Evolutionary conservation across 2,329 filamentous ascomycete genomes (phyloP), one percentile per base, ranked within the genome.

Genomic region (Escovopsis sp.): DNA sequence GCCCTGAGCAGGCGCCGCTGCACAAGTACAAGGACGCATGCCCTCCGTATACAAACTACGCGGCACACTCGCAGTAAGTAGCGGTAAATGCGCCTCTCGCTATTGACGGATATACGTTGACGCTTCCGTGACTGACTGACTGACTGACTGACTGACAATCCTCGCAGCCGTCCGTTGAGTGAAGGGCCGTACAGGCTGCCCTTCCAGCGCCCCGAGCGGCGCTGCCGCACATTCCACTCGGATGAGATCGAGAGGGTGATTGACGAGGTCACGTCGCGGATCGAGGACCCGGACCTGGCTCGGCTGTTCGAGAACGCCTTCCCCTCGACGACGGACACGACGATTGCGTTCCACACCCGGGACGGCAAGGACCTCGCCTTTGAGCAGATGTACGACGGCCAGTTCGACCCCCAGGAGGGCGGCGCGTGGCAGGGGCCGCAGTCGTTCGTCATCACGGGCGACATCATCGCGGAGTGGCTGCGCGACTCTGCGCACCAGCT

Each of bases 291-390:
- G 13, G 91, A 96, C 52, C 74, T 98, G 11, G 89, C 89, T 4
- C 79, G 88, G 24, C 68, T 98, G 10, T 98, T 98, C 57, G 86
- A 94, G 57, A 98, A 98, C 57, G 80, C 89, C 2, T 96, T 93
- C 49, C 89, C 89, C 5, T 94, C 91, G 47, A 63, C 60, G 0
- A 75, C 91, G 3, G 87, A 94, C 55, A 94, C 87, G 0, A 94
- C 87, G 0, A 76, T 94, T 48, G 78, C 84, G 53, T 94, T 89
- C 72, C 87, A 94, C 57, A 80, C 81, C 5, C 76, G 81, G 47
- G 81, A 70, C 43, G 63, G 56, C 35, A 59, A 65, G 45, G 59
- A 62, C 20, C 58, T 57, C 31, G 56, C 53, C 37, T 62, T 62
- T 46, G 55, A 60, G 37, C 57, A 57, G 44, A 56, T 58, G 37